Evolutionary conservation across 1,284 basidiomycete genomes (phyloP).

Genomic region (Earliella scabrosa): DNA sequence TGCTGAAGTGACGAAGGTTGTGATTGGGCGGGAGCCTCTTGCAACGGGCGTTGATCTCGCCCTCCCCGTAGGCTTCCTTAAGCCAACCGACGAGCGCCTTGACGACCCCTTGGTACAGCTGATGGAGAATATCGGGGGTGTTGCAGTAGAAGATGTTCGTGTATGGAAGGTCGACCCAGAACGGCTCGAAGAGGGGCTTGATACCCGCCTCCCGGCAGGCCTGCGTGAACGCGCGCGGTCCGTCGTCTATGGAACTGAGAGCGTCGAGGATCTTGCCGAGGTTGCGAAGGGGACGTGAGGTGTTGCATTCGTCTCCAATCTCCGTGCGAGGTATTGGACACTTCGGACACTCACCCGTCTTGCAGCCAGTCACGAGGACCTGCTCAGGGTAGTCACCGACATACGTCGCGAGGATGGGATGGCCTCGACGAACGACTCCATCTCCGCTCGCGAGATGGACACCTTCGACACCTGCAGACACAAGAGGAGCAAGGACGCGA

Average conservation of each 20-base stretch:
- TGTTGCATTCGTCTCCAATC: background rate
- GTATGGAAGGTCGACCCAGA: slow-evolving; percentile 28
- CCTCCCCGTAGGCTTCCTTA: slow-evolving; percentile 1
- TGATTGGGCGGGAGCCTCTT: slow-evolving; percentile 17
- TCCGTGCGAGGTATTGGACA: slow-evolving; percentile 1
- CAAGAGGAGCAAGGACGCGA: slow-evolving; percentile 20
- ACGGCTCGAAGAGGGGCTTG: slow-evolving; percentile 13
- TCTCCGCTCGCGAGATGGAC: slow-evolving; percentile 28
- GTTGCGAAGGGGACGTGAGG: background rate
- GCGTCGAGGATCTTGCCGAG: slow-evolving; percentile 37
- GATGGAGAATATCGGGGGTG: slow-evolving; percentile 30
- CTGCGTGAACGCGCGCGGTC: slow-evolving; percentile 34
- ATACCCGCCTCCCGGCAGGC: slow-evolving; percentile 1
- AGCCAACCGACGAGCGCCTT: slow-evolving; percentile 32
- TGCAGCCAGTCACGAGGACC: slow-evolving; percentile 23
- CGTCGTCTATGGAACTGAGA: slow-evolving; percentile 42
- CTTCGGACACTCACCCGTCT: background rate
- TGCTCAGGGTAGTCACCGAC: slow-evolving; percentile 31
- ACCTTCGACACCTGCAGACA: slow-evolving; percentile 12
- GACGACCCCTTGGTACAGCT: slow-evolving; percentile 35
- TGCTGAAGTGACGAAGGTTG: slow-evolving; percentile 26
- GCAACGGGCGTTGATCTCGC: slow-evolving; percentile 30
- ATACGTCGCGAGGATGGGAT: slow-evolving; percentile 7
- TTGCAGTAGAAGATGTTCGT: slow-evolving; percentile 26
- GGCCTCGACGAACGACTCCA: slow-evolving; percentile 23